A percentile compares a stretch with the other conserved stretches of the same genome.
Conservation (phyloP, 768 basidiomycete species). For the Xerocomellus intermedius region DNA sequence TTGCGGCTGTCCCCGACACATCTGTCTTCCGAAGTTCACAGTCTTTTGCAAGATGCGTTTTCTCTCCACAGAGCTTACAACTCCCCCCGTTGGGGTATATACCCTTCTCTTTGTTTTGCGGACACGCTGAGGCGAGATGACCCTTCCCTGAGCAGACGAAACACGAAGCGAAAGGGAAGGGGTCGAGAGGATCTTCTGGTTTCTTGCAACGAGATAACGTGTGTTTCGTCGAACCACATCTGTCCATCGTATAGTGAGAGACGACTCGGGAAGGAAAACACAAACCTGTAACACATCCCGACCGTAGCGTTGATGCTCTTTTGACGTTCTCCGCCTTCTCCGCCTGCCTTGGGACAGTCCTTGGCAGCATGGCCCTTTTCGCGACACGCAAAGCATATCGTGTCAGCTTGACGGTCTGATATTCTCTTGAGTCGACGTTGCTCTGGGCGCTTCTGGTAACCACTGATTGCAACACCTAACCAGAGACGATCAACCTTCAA, state of each 20-base stretch:
- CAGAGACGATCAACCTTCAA: conserved; percentile 21
- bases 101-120: conserved; percentile 74
- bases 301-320: conserved; percentile 32
- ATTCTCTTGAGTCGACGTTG: conserved; percentile 63
- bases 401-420: conserved; percentile 51
- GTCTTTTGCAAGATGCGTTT: conserved; percentile 81
- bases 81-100: conserved; percentile 89
- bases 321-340: conserved; percentile 23
- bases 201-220: conserved; percentile 77
- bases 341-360: conserved; percentile 61
- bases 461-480: conserved; percentile 23
- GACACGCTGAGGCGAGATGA: conserved; percentile 83
- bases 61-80: conserved; percentile 87
- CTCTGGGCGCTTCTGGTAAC: conserved; percentile 45
- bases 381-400: conserved; percentile 86
- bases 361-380: conserved; percentile 79
- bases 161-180: conserved; percentile 86
- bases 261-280: neutral
- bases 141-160: conserved; percentile 86
- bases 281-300: conserved; percentile 74
- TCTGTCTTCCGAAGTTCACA: conserved; percentile 68
- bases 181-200: conserved; percentile 56
- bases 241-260: conserved; percentile 28
- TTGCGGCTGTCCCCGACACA: conserved; percentile 27
- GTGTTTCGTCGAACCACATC: conserved; percentile 81